Evolutionary conservation across 352 stramenopile genomes (phyloP), one percentile per base, ranked within the genome.

Genomic region (Plasmopara muralis): DNA sequence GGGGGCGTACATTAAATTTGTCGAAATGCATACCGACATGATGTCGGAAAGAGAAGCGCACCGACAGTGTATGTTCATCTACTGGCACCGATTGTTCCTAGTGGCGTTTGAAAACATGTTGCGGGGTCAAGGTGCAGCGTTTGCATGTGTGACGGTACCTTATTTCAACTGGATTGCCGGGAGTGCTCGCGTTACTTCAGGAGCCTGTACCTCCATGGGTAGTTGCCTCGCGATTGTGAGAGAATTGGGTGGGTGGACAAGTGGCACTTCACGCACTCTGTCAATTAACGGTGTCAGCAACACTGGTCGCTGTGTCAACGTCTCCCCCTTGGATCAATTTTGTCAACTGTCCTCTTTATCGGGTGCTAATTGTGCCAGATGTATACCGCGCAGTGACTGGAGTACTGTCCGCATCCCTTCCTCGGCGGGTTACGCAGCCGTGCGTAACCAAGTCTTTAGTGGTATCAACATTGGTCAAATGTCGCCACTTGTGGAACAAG

Each of bases 31-130:
- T 55, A 82, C 69, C 4, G 76, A 87, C 47, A 74, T 77, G 65
- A 64, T 62, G 49, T 83, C 74, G 14, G 68, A 81, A 35, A 55
- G 52, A 46, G 66, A 85, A 46, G 76, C 74, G 2, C 72, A 87
- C 34, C 54, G 61, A 8, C 69, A 82, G 62, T 89, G 79, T 49
- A 87, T 90, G 74, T 92, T 91, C 55, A 71, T 85, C 35, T 90
- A 87, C 66, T 94, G 83, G 83, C 81, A 92, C 45, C 77, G 81
- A 12, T 53, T 72, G 2, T 64, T 91, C 6, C 65, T 94, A 0
- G 34, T 77, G 0, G 74, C 35, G 2, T 94, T 86, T 47, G 83
- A 94, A 53, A 94, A 92, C 57, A 91, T 94, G 79, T 60, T 94
- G 4, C 84, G 82, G 12, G 67, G 53, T 0, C 72, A 87, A 53